Evolutionary conservation across 2,329 filamentous ascomycete species (phyloP).

Genomic region (Cryphonectria carpinicola): DNA sequence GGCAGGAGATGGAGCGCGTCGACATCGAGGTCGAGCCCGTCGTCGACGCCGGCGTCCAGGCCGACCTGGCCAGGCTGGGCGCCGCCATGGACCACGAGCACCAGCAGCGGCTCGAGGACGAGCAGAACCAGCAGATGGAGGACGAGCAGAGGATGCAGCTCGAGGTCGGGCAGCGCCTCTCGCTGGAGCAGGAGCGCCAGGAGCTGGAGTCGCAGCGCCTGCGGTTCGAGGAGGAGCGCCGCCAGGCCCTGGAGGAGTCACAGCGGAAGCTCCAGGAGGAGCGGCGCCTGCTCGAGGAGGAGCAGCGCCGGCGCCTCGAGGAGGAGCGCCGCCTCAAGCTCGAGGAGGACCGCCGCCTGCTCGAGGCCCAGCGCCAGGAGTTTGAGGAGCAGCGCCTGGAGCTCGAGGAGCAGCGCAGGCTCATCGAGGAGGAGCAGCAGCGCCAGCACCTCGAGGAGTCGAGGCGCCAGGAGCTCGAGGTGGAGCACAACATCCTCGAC

Average conservation of each 20-base stretch:
- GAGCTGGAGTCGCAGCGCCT: conserved; percentile 24
- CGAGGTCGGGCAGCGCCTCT: conserved; percentile 21
- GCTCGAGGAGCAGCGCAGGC: conserved; percentile 26
- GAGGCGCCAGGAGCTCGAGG: conserved; percentile 23
- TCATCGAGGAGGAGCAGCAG: conserved; percentile 27
- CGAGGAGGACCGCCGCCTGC: conserved; percentile 26
- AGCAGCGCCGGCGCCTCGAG: conserved; percentile 32
- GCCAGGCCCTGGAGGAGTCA: conserved; percentile 30
- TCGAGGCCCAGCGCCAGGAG: conserved; percentile 27
- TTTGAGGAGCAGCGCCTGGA: conserved; percentile 28
- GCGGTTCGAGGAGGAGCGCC: conserved; percentile 26
- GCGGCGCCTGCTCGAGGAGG: conserved; percentile 34
- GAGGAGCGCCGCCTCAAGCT: conserved; percentile 31
- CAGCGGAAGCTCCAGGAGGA: conserved; percentile 40
- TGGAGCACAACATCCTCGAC: conserved; percentile 26
- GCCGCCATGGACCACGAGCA: conserved; percentile 33
- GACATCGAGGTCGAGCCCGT: conserved; percentile 88
- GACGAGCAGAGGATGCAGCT: conserved; percentile 35
- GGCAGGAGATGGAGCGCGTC: conserved; percentile 98
- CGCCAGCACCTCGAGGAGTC: conserved; percentile 25
- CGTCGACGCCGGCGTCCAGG: conserved; percentile 61
- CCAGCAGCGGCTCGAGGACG: conserved; percentile 45
- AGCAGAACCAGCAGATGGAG: conserved; percentile 37
- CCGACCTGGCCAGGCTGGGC: conserved; percentile 62
- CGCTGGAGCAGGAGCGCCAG: conserved; percentile 26